A percentile compares a stretch with the other conserved stretches of the same genome.
Conservation (phyloP, 106 monocot species). For the Vanilla planifolia region DNA sequence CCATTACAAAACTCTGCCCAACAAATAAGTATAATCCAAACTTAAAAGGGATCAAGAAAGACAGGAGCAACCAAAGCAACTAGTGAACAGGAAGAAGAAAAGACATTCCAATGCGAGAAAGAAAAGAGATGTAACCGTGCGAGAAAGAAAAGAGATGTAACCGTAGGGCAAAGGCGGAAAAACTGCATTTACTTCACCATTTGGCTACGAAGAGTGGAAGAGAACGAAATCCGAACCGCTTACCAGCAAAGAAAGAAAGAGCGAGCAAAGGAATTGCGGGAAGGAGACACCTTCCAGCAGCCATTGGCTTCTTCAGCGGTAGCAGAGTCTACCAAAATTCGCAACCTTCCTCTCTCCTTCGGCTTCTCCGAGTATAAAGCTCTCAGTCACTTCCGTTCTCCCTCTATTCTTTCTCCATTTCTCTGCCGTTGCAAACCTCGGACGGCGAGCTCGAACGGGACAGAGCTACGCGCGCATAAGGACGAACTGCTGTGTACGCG, state of each 20-base stretch:
- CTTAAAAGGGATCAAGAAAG: background rate
- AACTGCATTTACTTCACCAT: too few relatives aligned
- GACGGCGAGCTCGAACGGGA: background rate
- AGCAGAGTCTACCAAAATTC: constrained; percentile 5
- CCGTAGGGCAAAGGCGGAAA: too few relatives aligned
- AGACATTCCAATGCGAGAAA: background rate
- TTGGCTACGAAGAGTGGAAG: too few relatives aligned
- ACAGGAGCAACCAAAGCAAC: background rate
- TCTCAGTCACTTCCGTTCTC: too few relatives aligned
- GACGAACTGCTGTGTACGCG: background rate
- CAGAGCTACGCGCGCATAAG: background rate
- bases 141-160: too few relatives aligned
- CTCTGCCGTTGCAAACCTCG: background rate
- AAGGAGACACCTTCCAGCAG: background rate
- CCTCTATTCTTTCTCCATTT: background rate
- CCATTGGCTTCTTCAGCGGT: constrained; percentile 2
- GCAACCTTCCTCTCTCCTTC: background rate
- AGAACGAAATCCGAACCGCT: too few relatives aligned
- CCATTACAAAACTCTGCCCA: constrained; percentile 45
- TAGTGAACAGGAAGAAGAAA: too few relatives aligned
- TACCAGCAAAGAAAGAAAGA: constrained; percentile 4
- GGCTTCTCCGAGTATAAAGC: background rate
- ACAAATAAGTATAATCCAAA: background rate
- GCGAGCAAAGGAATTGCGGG: constrained; percentile 1
- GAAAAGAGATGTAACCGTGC: too few relatives aligned